These are phyloP conservation scores for Gautieria morchelliformis DNA, from an alignment of 768 basidiomycete genomes.

Conservation along the genomic window DNA sequence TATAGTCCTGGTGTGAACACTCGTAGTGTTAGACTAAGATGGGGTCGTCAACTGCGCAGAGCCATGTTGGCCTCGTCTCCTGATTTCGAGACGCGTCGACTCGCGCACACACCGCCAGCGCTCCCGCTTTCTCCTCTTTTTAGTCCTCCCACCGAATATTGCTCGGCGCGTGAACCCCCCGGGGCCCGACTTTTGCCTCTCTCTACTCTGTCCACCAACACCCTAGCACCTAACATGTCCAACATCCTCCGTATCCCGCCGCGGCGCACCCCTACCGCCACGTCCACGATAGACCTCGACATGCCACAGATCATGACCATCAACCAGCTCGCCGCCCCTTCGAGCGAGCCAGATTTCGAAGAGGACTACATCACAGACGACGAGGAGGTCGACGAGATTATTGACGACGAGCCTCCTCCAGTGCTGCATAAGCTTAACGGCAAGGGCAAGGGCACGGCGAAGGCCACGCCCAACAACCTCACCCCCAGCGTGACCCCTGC, in stretches of 20 bases:
- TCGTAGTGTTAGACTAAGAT: not conserved
- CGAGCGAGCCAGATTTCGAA: conserved; percentile 17
- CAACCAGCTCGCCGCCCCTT: conserved; percentile 16
- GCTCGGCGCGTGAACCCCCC: not conserved
- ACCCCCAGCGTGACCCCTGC: not conserved
- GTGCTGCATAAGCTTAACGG: conserved; percentile 5
- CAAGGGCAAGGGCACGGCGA: conserved; percentile 8
- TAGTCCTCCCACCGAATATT: not conserved
- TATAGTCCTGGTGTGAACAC: not conserved
- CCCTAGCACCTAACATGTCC: not conserved
- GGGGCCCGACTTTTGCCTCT: conserved; percentile 2
- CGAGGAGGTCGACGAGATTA: conserved; percentile 54
- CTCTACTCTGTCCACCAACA: conserved; percentile 1
- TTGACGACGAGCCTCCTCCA: conserved; percentile 24
- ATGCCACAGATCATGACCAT: conserved; percentile 9
- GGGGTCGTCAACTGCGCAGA: not conserved
- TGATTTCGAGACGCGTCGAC: not conserved
- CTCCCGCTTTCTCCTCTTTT: not conserved
- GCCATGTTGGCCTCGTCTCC: not conserved
- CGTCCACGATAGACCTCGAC: conserved; percentile 2
- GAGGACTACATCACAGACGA: conserved; percentile 25
- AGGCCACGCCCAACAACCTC: not conserved
- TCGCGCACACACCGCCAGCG: conserved; percentile 1
- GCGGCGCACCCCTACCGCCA: conserved; percentile 2
- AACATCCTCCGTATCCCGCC: conserved; percentile 8